A percentile compares a stretch with the other conserved stretches of the same genome.
phyloP scores from a whole-genome alignment of 2,329 filamentous ascomycete species.

The Penicillium sp. region DNA sequence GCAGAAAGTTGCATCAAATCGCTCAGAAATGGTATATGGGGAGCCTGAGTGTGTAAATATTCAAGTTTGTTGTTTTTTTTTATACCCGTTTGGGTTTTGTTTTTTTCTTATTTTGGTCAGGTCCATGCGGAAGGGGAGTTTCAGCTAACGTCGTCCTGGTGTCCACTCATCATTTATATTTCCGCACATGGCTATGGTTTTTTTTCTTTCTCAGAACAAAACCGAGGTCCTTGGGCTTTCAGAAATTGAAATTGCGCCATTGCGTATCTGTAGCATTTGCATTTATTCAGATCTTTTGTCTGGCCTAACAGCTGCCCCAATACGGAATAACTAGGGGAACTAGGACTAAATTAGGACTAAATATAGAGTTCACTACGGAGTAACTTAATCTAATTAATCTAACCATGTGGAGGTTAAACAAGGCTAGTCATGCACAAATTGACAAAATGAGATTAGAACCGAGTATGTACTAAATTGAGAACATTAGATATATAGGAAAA shows the following conservation, averaged over 20 bases:
- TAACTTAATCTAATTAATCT: no score
- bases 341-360: no score
- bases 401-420: not conserved
- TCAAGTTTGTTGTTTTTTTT: not conserved
- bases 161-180: not conserved
- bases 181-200: not conserved
- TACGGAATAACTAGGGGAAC: no score
- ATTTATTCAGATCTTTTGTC: no score
- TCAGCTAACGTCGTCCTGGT: not conserved
- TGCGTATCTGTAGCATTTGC: no score
- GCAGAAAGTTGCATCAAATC: not conserved
- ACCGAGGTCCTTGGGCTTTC: no score
- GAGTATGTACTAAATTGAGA: conserved; percentile 11
- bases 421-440: not conserved
- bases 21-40: not conserved
- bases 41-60: not conserved
- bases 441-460: conserved; percentile 3
- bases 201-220: no score
- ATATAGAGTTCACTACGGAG: no score
- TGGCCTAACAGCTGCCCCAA: no score
- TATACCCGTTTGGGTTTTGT: not conserved
- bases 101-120: not conserved
- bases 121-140: not conserved
- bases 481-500: conserved; percentile 7
- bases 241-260: no score